phyloP scores from a whole-genome alignment of 1,284 basidiomycete species.

The Binderoboletus segoi region DNA sequence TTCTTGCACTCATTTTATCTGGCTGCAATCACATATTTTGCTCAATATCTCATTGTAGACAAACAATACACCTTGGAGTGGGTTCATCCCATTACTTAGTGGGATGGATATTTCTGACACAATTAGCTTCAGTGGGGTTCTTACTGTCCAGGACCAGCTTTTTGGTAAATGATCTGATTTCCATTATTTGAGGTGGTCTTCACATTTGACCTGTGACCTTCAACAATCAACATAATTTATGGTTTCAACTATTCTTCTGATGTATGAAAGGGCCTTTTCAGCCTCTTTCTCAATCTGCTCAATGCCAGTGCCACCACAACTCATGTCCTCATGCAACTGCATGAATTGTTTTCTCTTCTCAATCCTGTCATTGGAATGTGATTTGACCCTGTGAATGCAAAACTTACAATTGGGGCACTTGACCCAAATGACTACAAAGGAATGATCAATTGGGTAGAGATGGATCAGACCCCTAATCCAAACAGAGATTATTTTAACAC shows the following conservation, averaged over 20 bases:
- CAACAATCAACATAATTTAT: conserved; percentile 24
- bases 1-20: not conserved
- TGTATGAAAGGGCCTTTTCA: conserved; percentile 27
- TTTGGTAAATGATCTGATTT: conserved; percentile 21
- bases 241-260: conserved; percentile 11
- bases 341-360: conserved; percentile 26
- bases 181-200: too few species aligned
- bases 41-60: conserved; percentile 13
- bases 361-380: conserved; percentile 34
- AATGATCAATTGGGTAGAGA: conserved; percentile 32
- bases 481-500: conserved; percentile 18
- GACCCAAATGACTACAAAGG: conserved; percentile 39
- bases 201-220: too few species aligned
- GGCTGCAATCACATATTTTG: not conserved
- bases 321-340: conserved; percentile 21
- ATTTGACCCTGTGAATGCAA: conserved; percentile 31
- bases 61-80: conserved; percentile 17
- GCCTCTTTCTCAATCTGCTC: conserved; percentile 28
- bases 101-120: conserved; percentile 21
- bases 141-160: conserved; percentile 7
- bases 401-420: conserved; percentile 33
- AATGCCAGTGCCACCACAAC: conserved; percentile 11
- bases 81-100: conserved; percentile 16
- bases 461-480: conserved; percentile 19
- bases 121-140: conserved; percentile 28